Evolutionary conservation across 2,329 filamentous ascomycete species (phyloP).

Genomic region (Xylariomycetidae sp.): DNA sequence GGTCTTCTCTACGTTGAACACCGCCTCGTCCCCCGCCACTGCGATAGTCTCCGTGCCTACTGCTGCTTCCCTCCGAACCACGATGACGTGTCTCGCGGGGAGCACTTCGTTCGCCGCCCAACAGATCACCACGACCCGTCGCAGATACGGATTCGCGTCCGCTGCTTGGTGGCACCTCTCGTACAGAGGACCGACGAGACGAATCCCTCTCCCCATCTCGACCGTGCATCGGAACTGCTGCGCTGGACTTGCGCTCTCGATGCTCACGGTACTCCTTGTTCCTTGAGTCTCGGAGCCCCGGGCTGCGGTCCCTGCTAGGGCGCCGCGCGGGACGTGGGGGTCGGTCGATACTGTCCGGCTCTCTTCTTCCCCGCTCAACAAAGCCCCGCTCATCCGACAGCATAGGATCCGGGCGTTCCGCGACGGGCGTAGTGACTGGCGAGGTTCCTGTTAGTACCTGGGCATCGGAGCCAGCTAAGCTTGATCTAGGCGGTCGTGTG

Average conservation of each 20-base stretch:
- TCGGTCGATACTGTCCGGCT: slow-evolving; percentile 39
- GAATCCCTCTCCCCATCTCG: slow-evolving; percentile 25
- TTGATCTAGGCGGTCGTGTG: slow-evolving; percentile 33
- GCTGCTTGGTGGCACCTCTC: slow-evolving; percentile 15
- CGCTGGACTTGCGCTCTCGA: slow-evolving; percentile 22
- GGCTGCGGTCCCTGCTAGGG: slow-evolving; percentile 43
- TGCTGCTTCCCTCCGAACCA: slow-evolving; percentile 21
- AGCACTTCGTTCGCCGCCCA: slow-evolving; percentile 19
- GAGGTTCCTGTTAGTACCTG: slow-evolving; percentile 52
- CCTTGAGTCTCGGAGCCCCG: slow-evolving; percentile 41
- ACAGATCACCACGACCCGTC: slow-evolving; percentile 15
- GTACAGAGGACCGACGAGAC: slow-evolving; percentile 19
- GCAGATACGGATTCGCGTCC: slow-evolving; percentile 15
- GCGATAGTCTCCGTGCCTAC: slow-evolving; percentile 26
- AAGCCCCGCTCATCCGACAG: slow-evolving; percentile 30
- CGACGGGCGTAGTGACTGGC: slow-evolving; percentile 40
- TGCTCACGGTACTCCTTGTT: slow-evolving; percentile 25
- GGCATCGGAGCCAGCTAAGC: slow-evolving; percentile 47
- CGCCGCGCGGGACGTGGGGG: slow-evolving; percentile 36
- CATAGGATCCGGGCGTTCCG: slow-evolving; percentile 42
- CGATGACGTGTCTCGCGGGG: slow-evolving; percentile 26
- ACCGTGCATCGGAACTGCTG: slow-evolving; percentile 18
- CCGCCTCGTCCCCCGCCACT: slow-evolving; percentile 27
- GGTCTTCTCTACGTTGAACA: slow-evolving; percentile 30
- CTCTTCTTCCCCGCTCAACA: slow-evolving; percentile 29